A percentile compares a stretch with the other conserved stretches of the same genome.
These are phyloP conservation scores for Leccinum boreale DNA, from an alignment of 768 basidiomycete genomes.

Conservation along the genomic window DNA sequence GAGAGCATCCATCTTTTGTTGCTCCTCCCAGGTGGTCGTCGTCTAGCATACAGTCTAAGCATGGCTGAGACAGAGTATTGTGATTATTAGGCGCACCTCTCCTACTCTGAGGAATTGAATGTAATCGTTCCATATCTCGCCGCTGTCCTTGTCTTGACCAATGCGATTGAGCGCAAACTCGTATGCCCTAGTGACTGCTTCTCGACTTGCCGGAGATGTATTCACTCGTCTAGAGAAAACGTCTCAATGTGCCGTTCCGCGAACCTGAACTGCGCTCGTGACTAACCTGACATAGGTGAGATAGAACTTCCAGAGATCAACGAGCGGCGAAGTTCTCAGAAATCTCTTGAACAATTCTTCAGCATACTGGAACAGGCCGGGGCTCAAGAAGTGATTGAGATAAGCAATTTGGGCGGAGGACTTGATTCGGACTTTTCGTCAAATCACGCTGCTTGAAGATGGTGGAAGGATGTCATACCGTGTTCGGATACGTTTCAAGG, in stretches of 20 bases:
- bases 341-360: slow-evolving; percentile 90
- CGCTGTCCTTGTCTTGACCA: slow-evolving; percentile 89
- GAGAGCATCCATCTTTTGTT: slow-evolving; percentile 91
- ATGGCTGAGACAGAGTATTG: not conserved
- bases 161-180: slow-evolving; percentile 90
- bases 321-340: slow-evolving; percentile 78
- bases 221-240: slow-evolving; percentile 57
- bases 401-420: slow-evolving; percentile 83
- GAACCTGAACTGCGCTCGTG: slow-evolving; percentile 6
- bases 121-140: slow-evolving; percentile 92
- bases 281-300: slow-evolving; percentile 87
- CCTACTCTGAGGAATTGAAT: slow-evolving; percentile 82
- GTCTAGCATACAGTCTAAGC: slow-evolving; percentile 37
- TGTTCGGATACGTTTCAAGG: slow-evolving; percentile 86
- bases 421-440: slow-evolving; percentile 39
- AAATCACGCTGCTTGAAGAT: slow-evolving; percentile 24
- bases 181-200: slow-evolving; percentile 82
- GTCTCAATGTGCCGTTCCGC: slow-evolving; percentile 10
- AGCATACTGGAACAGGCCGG: slow-evolving; percentile 66
- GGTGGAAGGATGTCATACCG: slow-evolving; percentile 55
- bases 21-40: slow-evolving; percentile 89
- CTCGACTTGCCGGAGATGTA: slow-evolving; percentile 62
- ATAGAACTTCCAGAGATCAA: slow-evolving; percentile 92
- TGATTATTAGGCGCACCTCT: slow-evolving; percentile 49
- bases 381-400: slow-evolving; percentile 70